Base-by-base conservation (phyloP, 2,329 filamentous ascomycete genomes). In the Pseudocercospora fuligena region DNA sequence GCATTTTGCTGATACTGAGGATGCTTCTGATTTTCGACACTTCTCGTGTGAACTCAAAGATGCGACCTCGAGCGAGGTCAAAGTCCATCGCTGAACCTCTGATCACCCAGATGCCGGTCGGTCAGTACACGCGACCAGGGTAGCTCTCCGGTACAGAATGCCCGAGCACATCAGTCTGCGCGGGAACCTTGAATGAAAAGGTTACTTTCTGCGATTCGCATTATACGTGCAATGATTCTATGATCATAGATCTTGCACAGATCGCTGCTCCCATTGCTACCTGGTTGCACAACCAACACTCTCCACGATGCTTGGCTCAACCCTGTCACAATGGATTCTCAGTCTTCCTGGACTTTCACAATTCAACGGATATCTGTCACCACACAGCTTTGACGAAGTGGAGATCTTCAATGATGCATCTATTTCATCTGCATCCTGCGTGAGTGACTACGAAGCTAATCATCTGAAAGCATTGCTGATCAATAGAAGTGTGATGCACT, bases 401-500 rank as follows among this genome's bases (percentile, higher is more conserved):
- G 56, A 59, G 12, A 65, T 47, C 19, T 47, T 36, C 25, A 25
- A 53, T 25, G 56, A 49, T 33, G 36, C 54, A 23, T 46, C 63
- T 19, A 33, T 65, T 14, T 19, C 49, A 19, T 61, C 63, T 29
- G 21, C 33, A 19, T 65, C 63, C 16, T 65, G 63, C 23, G 63
- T 65, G 19, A 46, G 63, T 59, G 8, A 11, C 9, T 19, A 29
- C 16, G 2, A 36, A 33, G 29, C 23, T 58, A 14, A 25, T 1
- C 8, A n/a, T 23, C 16, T 40, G 6, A 8, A 5, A 12, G 29
- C 9, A 61, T 25, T 9, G 25, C 29, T 51, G 19, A 47, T 40
- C 7, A 46, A 23, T 21, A 7, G 16, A 19, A 65, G 63, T 65
- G 63, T 27, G 63, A 61, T n/a, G 63, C 63, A 6, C 25, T 65